Conservation (phyloP, 2,329 filamentous ascomycete genomes). For the Claviceps africana region DNA sequence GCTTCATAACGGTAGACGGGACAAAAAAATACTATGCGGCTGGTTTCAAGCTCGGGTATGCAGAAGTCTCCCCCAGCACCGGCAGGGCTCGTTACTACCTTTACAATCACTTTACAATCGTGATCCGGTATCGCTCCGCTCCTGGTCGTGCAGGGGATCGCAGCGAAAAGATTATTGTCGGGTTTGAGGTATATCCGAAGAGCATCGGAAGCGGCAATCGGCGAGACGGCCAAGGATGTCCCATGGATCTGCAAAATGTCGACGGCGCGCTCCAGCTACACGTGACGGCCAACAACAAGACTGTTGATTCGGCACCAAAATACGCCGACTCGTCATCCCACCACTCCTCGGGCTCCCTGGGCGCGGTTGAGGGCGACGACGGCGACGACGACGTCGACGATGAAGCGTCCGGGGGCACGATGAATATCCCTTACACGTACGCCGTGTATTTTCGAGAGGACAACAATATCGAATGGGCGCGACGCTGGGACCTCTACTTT, state of each 20-base stretch:
- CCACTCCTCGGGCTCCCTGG: slow-evolving; percentile 20
- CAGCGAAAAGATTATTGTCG: slow-evolving; percentile 68
- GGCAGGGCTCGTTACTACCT: slow-evolving; percentile 56
- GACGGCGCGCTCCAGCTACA: slow-evolving; percentile 55
- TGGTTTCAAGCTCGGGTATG: slow-evolving; percentile 77
- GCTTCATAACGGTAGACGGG: slow-evolving; percentile 77
- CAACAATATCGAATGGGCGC: slow-evolving; percentile 64
- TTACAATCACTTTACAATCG: slow-evolving; percentile 79
- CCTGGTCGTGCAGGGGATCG: slow-evolving; percentile 53
- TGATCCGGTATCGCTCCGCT: slow-evolving; percentile 63
- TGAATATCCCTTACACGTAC: slow-evolving; percentile 74
- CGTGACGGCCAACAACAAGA: slow-evolving; percentile 45
- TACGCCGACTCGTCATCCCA: slow-evolving; percentile 47
- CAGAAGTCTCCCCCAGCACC: slow-evolving; percentile 46
- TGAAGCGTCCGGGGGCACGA: slow-evolving; percentile 48
- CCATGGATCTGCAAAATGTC: slow-evolving; percentile 48
- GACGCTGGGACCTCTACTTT: slow-evolving; percentile 82
- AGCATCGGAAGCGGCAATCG: slow-evolving; percentile 51
- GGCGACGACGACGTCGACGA: slow-evolving; percentile 34
- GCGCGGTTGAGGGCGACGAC: slow-evolving; percentile 26
- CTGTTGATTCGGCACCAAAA: slow-evolving; percentile 29
- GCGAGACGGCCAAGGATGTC: slow-evolving; percentile 52
- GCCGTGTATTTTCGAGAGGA: slow-evolving; percentile 85
- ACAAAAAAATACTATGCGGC: slow-evolving; percentile 76
- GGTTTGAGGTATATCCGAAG: slow-evolving; percentile 83